Conservation (phyloP, 176 grass and related monocot species). For the Miscanthus lutarioriparius region DNA sequence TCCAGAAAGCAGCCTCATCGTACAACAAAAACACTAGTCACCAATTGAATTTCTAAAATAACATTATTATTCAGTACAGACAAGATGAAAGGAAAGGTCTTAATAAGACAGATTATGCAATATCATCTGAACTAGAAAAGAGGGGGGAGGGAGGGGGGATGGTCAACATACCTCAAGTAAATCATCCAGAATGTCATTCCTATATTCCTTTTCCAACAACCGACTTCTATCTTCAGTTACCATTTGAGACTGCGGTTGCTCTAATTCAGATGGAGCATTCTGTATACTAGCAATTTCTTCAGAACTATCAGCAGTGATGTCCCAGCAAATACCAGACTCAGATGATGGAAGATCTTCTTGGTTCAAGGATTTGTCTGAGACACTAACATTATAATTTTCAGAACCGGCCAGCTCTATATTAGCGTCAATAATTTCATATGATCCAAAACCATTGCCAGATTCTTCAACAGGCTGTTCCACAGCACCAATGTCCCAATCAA, state of each 20-base stretch:
- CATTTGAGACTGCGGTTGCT: conserved; percentile 22
- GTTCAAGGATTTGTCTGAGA: conserved; percentile 43
- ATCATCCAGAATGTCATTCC: conserved; percentile 92
- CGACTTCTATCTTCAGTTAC: conserved; percentile 69
- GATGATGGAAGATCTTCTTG: conserved; percentile 37
- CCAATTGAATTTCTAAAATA: conserved; percentile 7
- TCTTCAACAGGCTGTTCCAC: conserved; percentile 70
- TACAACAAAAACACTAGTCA: conserved; percentile 14
- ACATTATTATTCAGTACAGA: not conserved
- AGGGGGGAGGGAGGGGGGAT: too few relatives aligned
- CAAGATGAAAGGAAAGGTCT: not conserved
- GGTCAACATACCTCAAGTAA: conserved; percentile 71
- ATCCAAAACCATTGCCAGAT: conserved; percentile 59
- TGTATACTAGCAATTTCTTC: conserved; percentile 37
- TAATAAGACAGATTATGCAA: not conserved
- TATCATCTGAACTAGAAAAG: not conserved
- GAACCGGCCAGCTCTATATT: conserved; percentile 60
- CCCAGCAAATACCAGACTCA: conserved; percentile 76
- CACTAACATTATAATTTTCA: conserved; percentile 48
- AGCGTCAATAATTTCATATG: conserved; percentile 82
- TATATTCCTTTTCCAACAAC: conserved; percentile 84
- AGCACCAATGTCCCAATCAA: conserved; percentile 87
- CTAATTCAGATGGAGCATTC: conserved; percentile 44
- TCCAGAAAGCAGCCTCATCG: not conserved
- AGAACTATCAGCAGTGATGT: conserved; percentile 58